Base-by-base conservation (phyloP, 305 asterid species). In the Withania somnifera region DNA sequence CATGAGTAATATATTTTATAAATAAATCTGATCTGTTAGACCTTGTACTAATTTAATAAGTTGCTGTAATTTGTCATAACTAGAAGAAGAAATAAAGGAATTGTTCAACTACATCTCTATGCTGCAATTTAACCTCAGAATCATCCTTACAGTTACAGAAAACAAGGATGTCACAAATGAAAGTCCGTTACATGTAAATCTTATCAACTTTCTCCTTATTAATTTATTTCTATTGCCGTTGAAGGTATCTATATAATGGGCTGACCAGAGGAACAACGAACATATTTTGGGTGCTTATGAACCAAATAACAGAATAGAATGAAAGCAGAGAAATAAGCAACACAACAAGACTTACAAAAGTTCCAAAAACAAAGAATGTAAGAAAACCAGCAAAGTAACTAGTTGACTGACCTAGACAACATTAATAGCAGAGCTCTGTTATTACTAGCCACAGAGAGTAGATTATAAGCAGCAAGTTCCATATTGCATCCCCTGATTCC, bases 391-490 rank as follows among this genome's bases (percentile, higher is more conserved):
- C 30, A 22, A 50, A 42, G 83, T 76, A 63, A 63, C 58, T 50
- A 51, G 71, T 76, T 83, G 68, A 83, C 91, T 84, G 81, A 97
- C 99, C 99, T 97, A 85, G 98, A 97, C 99, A 97, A 94, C 54
- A 95, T 97, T 68, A 98, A 90, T 84, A 95, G 90, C 47, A 97
- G 97, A 87, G 93, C 99, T 83, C 98, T 89, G 87, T 93, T 93
- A 86, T 94, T 94, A 79, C 87, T 92, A 42, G 98, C 91, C 67
- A 88, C 97, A 88, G 95, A 92, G 1, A 97, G 91, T 89, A 97
- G 92, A 93, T 95, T 91, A 90, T 97, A 95, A 61, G 98, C 97
- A 0, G 97, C 93, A 84, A 97, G 92, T 86, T 97, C 99, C 93
- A 91, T 91, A 87, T 91, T 89, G 86, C 98, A 92, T 87, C 99